Evolutionary conservation across 768 basidiomycete genomes (phyloP), one percentile per base, ranked within the genome.

Genomic region (Gloeophyllum trabeum): DNA sequence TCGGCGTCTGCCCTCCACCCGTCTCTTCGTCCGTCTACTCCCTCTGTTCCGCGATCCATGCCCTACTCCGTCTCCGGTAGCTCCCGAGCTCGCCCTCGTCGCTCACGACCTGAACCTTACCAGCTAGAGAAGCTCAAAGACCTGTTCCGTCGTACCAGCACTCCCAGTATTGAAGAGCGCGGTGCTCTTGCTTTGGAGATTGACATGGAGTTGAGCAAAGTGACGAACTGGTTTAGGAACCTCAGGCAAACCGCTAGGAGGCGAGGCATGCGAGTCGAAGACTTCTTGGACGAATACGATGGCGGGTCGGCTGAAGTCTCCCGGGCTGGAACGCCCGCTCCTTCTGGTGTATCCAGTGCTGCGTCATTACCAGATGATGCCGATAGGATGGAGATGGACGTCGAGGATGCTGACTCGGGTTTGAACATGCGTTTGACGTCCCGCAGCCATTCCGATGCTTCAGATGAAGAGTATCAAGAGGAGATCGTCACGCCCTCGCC

Each of bases 181-280:
- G 72, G 71, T 38, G 73, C 76, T 34, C 64, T 89, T 3, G 86
- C 83, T 6, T 64, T 71, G 19, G 79, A 87, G 61, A 75, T 87
- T 45, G 85, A 82, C 62, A 87, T 89, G 85, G 85, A 89, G 60
- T 59, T 88, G 43, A 80, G 78, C 48, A 86, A 85, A 61, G 84
- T 89, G 41, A 86, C 85, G 14, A 89, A 89, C 57, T 89, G 85
- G 85, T 88, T 88, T 68, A 70, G 85, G 25, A 89, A 89, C 54
- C 68, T 88, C 44, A 74, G 85, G 26, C 85, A 89, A 61, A 82
- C 81, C 14, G 71, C 84, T n/a, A 64, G 84, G 34, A 86, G 79
- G 59, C 76, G 84, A 19, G 70, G 76, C 69, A 61, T 73, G 63
- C 48, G 56, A 61, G 45, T 67, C 40, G 64, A 35, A 37, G 51